A percentile compares a stretch with the other conserved stretches of the same genome.
These are phyloP conservation scores for Ceratorhiza oryzae-sativae DNA, from an alignment of 1,284 basidiomycete species.

Conservation along the genomic window DNA sequence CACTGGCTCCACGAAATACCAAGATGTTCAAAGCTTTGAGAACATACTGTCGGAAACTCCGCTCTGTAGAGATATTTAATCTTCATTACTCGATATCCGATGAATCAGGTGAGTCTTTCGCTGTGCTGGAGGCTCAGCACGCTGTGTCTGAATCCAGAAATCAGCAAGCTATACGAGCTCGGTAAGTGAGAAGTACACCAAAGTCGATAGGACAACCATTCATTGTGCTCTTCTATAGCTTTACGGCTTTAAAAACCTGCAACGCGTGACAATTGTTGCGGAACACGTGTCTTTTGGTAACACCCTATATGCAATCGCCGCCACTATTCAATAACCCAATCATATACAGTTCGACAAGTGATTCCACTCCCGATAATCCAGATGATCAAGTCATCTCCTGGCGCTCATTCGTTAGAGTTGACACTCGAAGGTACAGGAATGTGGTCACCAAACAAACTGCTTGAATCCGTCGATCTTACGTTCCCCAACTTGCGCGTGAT, in stretches of 20 bases:
- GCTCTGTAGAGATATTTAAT: slow-evolving; percentile 23
- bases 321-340: neutral
- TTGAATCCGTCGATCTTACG: neutral
- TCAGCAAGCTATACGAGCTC: slow-evolving; percentile 11
- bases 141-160: neutral
- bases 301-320: neutral
- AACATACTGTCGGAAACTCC: neutral
- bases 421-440: neutral
- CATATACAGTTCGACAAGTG: neutral
- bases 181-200: too few relatives aligned
- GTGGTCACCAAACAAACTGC: slow-evolving; percentile 24
- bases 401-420: neutral
- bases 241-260: slow-evolving; percentile 2
- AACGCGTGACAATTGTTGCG: slow-evolving; percentile 1
- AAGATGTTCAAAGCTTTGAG: slow-evolving; percentile 23
- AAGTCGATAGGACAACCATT: neutral
- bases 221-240: neutral
- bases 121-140: neutral
- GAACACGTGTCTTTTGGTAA: slow-evolving; percentile 7
- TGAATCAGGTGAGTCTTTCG: neutral
- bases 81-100: neutral
- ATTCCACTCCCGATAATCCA: slow-evolving; percentile 5
- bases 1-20: slow-evolving; percentile 30
- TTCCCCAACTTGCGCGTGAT: neutral
- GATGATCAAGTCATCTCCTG: slow-evolving; percentile 14